A percentile compares a stretch with the other conserved stretches of the same genome.
Evolutionary conservation across 2,329 filamentous ascomycete species (phyloP).

Genomic region (Ceratocystiopsis minuta): DNA sequence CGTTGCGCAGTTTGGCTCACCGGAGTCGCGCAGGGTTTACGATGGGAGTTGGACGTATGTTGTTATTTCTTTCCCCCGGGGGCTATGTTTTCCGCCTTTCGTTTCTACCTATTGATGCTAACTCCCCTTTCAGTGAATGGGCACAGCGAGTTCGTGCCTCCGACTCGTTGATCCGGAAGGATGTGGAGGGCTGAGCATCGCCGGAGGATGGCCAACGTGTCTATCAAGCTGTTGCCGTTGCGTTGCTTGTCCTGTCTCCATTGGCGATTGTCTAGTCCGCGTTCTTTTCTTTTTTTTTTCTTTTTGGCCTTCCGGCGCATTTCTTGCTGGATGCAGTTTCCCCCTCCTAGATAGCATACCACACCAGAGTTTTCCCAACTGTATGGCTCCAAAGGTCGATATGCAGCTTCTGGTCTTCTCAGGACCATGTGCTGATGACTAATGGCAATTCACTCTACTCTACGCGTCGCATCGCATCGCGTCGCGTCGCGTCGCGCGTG

Average conservation of each 20-base stretch:
- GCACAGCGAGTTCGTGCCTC: constrained; percentile 9
- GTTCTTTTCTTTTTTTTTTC: no score
- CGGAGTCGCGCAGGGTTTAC: constrained; percentile 58
- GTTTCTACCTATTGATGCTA: neutral
- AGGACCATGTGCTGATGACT: no score
- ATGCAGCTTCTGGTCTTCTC: no score
- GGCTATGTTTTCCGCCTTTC: neutral
- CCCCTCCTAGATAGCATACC: neutral
- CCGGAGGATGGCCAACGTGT: neutral
- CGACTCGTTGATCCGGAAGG: constrained; percentile 7
- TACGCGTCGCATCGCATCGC: no score
- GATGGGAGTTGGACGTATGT: constrained; percentile 89
- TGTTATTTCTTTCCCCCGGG: no score
- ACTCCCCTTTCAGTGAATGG: constrained; percentile 7
- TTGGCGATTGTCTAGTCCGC: no score
- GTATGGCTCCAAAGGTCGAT: neutral
- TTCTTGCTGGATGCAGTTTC: neutral
- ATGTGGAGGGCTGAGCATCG: neutral
- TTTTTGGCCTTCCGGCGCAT: no score
- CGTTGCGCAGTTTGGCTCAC: constrained; percentile 55
- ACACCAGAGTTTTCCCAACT: neutral
- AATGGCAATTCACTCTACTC: no score
- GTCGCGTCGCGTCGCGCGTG: no score
- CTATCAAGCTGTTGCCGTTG: neutral
- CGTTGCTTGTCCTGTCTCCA: neutral